Evolutionary conservation across 371 early-diverging fungal genomes (phyloP), one percentile per base, ranked within the genome.

Genomic region (Apophysomyces variabilis): DNA sequence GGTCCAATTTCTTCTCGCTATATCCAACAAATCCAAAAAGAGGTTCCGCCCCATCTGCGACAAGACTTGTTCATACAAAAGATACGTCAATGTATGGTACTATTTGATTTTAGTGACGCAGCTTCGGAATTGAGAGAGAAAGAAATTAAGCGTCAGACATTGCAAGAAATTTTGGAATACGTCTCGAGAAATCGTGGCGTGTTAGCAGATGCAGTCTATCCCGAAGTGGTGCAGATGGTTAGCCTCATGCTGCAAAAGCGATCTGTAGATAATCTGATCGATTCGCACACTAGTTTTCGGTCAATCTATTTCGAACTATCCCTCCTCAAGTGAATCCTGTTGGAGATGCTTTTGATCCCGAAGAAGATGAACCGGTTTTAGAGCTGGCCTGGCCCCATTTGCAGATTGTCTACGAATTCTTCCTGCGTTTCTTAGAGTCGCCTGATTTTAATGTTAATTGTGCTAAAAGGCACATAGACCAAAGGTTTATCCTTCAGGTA

Each of bases 311-410:
- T 76, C 86, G 98, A 38, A 91, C 96, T 5, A 92, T 97, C 46
- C 96, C 97, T 7, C 96, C 98, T 3, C 95, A 92, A 76, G 90
- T 93, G 54, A 96, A 96, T 71, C 95, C 96, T 13, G 85, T 87
- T n/a, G 96, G 95, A 54, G 98, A 96, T 68, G 95, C 94, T 8
- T 97, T 92, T 70, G 98, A 97, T 78, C 97, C 96, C 7, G 98
- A 97, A 74, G 98, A 97, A 73, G 98, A 97, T 75, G 98, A 97
- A 69, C 96, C 96, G 18, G 93, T 95, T 5, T 79, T 95, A 57
- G 98, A 97, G 77, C 72, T 89, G 38, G 95, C 95, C 7, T 97
- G 98, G 98, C 97, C 97, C 60, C 98, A 97, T 77, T 76, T 97
- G 57, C 95, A 94, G 71, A 90, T 95, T 56, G 96, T 97, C 5